These are phyloP conservation scores for Backusella psychrophila DNA, from an alignment of 192 early-diverging fungal species.

Conservation along the genomic window DNA sequence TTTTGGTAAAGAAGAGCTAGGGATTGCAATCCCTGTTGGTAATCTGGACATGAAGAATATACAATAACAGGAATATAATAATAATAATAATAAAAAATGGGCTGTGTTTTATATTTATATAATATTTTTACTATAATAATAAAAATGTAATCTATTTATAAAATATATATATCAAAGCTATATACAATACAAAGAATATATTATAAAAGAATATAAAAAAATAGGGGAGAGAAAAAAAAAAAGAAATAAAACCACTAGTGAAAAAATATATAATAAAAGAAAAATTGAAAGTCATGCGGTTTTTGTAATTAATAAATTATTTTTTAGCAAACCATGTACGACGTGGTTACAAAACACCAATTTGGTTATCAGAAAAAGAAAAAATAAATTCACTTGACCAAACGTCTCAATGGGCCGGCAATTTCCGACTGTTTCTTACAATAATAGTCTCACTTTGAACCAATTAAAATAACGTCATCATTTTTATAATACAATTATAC, in stretches of 20 bases:
- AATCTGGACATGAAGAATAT: conserved; percentile 2
- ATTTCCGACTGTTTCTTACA: background rate
- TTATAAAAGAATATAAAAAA: background rate
- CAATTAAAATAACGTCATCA: background rate
- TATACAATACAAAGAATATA: background rate
- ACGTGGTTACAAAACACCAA: background rate
- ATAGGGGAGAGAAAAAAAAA: too few relatives aligned
- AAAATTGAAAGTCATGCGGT: background rate
- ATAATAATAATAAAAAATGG: background rate
- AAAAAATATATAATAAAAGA: background rate
- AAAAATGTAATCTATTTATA: background rate
- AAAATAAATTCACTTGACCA: background rate
- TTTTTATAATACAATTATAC: background rate
- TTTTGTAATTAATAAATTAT: background rate
- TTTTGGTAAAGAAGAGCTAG: background rate
- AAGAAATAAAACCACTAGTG: background rate
- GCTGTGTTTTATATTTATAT: background rate
- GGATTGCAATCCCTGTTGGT: background rate
- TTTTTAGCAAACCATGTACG: background rate
- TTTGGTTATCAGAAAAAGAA: background rate
- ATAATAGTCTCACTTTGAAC: background rate
- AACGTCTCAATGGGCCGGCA: background rate
- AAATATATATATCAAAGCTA: background rate
- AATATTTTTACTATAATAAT: background rate
- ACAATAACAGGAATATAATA: background rate